These are phyloP conservation scores for Lentinula sp. DNA, from an alignment of 768 basidiomycete species.

Conservation along the genomic window DNA sequence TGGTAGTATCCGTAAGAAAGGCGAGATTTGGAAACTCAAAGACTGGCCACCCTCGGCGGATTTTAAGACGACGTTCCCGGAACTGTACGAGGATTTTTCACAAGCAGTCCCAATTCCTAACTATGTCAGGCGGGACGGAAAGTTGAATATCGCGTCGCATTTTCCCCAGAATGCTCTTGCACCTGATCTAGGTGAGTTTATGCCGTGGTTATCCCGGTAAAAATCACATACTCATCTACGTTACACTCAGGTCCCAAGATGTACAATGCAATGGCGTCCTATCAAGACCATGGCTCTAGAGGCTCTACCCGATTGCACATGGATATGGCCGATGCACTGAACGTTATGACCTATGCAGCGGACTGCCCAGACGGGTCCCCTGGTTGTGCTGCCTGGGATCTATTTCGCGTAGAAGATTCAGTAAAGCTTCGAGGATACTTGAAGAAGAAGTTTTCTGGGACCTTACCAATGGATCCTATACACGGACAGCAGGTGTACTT, in stretches of 20 bases:
- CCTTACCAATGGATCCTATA: conserved; percentile 69
- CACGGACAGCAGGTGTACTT: conserved; percentile 88
- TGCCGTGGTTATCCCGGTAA: too few relatives aligned
- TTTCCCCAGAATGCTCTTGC: conserved; percentile 74
- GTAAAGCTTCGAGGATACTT: conserved; percentile 74
- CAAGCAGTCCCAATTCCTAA: conserved; percentile 80
- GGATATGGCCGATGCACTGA: conserved; percentile 93
- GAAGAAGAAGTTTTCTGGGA: conserved; percentile 50
- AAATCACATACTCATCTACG: background rate
- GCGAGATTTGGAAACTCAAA: conserved; percentile 28
- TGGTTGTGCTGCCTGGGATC: conserved; percentile 89
- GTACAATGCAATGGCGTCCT: conserved; percentile 86
- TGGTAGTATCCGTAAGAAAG: background rate
- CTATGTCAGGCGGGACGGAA: conserved; percentile 88
- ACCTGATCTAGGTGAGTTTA: conserved; percentile 66
- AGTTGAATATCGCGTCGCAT: conserved; percentile 83
- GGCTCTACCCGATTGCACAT: conserved; percentile 89
- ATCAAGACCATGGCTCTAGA: conserved; percentile 59
- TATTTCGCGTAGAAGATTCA: conserved; percentile 79
- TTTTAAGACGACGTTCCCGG: conserved; percentile 79
- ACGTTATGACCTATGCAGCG: conserved; percentile 80
- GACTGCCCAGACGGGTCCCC: conserved; percentile 49
- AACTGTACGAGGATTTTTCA: conserved; percentile 81
- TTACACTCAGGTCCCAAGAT: conserved; percentile 73
- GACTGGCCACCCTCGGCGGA: conserved; percentile 92